These are phyloP conservation scores for Fusarium sp. DNA, from an alignment of 2,329 filamentous ascomycete genomes.

Conservation along the genomic window DNA sequence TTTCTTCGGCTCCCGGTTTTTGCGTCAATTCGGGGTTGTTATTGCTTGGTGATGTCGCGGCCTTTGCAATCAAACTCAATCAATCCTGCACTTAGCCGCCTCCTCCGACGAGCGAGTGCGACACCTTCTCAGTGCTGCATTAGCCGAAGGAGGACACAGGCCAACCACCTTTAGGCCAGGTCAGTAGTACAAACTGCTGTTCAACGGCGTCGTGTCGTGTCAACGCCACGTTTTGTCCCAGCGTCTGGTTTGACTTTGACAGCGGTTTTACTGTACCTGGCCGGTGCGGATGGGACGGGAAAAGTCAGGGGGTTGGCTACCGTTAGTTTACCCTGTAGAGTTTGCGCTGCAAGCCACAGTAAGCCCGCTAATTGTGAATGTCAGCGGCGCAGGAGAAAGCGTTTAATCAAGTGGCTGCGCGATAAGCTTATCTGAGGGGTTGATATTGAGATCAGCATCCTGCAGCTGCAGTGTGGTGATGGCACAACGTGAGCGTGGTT, in stretches of 20 bases:
- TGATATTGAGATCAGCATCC: neutral
- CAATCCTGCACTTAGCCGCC: neutral
- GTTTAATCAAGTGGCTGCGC: neutral
- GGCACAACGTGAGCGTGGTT: neutral
- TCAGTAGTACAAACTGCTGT: neutral
- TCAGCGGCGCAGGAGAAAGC: neutral
- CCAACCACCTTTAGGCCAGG: neutral
- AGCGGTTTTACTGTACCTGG: neutral
- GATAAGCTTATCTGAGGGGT: neutral
- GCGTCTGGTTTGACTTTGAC: neutral
- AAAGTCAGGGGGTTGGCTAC: neutral
- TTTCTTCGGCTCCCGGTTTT: conserved; percentile 4
- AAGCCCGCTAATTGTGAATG: neutral
- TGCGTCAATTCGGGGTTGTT: too few relatives aligned
- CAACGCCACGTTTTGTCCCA: neutral
- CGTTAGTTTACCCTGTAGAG: neutral
- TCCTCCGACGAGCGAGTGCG: too few relatives aligned
- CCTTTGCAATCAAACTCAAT: neutral
- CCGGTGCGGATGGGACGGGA: neutral
- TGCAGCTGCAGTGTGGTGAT: neutral
- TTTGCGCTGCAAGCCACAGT: too few relatives aligned
- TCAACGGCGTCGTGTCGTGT: neutral
- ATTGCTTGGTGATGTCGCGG: neutral
- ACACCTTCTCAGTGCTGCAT: neutral
- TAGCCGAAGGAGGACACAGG: neutral